Evolutionary conservation across 2,329 filamentous ascomycete genomes (phyloP), one percentile per base, ranked within the genome.

Genomic region (Colletotrichum nymphaeae): DNA sequence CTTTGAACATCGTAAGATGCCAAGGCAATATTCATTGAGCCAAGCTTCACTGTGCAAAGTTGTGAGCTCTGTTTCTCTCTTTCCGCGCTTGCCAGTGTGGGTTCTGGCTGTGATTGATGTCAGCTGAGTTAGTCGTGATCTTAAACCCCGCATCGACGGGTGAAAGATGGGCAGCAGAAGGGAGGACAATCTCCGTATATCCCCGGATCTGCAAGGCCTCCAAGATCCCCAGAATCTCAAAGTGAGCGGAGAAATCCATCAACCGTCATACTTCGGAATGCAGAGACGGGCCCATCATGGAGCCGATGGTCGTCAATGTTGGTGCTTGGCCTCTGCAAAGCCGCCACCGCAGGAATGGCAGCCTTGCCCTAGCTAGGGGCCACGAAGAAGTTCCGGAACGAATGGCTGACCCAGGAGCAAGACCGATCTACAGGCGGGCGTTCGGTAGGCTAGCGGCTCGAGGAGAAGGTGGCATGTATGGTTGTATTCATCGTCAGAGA

Each of bases 1-100:
- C 57, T 14, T 49, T 53, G 42, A 52, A 62, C 35, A 70, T 73
- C 70, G 70, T 70, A 70, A 70, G 67, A 73, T 70, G 70, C 67
- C 70, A 73, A 73, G 70, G 9, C 42, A 52, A 62, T 56, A 14
- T 14, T 26, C 4, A n/a, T 19, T 56, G 1, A 11, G 71, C 67
- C 71, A 73, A 57, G 52, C 2, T 7, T 65, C 32, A 26, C 2
- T 14, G 19, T 42, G 16, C 9, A 5, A 35, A 16, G n/a, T 63
- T 8, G 3, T 26, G 11, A 46, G 1, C 35, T 30, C 16, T 5
- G 24, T 12, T 11, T 7, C 1, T 9, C 8, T n/a, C n/a, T 12
- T 35, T 35, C 46, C 62, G 28, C 62, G 62, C 28, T 63, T 63
- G 46, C 46, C 46, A 63, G 3, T 26, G 22, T 19, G 28, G 28